Evolutionary conservation across 2,329 filamentous ascomycete species (phyloP).

Genomic region (Fusarium armeniacum): DNA sequence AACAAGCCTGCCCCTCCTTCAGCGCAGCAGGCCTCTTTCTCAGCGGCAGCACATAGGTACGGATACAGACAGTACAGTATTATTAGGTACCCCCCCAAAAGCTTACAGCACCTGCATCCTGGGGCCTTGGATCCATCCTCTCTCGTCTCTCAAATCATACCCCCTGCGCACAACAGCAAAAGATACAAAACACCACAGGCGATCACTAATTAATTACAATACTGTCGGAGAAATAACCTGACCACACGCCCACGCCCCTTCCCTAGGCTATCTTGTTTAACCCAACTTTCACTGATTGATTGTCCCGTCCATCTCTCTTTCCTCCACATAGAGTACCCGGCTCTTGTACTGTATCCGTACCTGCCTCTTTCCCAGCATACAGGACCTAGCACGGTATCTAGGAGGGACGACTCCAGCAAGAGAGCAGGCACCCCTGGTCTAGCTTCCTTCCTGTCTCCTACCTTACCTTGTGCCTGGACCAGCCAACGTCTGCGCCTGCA

Average conservation of each 20-base stretch:
- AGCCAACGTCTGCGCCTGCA: slow-evolving; percentile 30
- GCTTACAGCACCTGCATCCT: neutral
- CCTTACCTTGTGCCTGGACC: neutral
- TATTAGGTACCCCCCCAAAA: neutral
- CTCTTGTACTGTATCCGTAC: neutral
- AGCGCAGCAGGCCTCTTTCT: slow-evolving; percentile 19
- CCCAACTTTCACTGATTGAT: slow-evolving; percentile 13
- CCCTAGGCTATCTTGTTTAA: slow-evolving; percentile 20
- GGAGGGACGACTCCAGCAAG: slow-evolving; percentile 23
- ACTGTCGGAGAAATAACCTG: slow-evolving; percentile 45
- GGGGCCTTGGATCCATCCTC: slow-evolving; percentile 1
- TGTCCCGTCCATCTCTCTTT: slow-evolving; percentile 31
- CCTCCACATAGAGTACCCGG: slow-evolving; percentile 2
- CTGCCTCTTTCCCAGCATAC: slow-evolving; percentile 1
- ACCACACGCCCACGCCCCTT: slow-evolving; percentile 32
- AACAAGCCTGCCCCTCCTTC: slow-evolving; percentile 17
- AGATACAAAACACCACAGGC: slow-evolving; percentile 31
- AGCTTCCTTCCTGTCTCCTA: slow-evolving; percentile 29
- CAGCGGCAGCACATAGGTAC: neutral
- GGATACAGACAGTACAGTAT: neutral
- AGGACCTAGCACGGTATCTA: slow-evolving; percentile 32
- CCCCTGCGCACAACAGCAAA: slow-evolving; percentile 25
- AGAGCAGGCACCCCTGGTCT: slow-evolving; percentile 33
- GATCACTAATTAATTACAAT: slow-evolving; percentile 44
- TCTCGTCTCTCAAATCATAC: slow-evolving; percentile 9